phyloP scores from a whole-genome alignment of 2,329 filamentous ascomycete genomes.

The Stromatinia cepivora region DNA sequence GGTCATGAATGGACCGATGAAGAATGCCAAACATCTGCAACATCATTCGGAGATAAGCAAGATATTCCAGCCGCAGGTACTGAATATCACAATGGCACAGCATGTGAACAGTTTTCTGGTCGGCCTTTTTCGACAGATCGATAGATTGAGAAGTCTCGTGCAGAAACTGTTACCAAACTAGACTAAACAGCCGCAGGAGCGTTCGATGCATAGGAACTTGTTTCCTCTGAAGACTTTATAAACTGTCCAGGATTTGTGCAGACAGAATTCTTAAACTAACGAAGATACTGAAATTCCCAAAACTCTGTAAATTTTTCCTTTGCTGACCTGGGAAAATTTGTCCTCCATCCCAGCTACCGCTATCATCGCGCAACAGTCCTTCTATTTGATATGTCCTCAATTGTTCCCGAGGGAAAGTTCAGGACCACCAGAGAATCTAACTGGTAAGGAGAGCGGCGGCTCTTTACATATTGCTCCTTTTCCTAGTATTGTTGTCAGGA shows the following conservation, averaged over 20 bases:
- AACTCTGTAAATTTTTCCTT: neutral
- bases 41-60: neutral
- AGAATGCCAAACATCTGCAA: neutral
- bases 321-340: no score
- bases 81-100: neutral
- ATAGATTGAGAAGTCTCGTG: neutral
- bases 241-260: neutral
- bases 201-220: neutral
- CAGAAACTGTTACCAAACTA: neutral
- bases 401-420: neutral
- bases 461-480: neutral
- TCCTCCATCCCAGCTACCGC: neutral
- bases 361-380: neutral
- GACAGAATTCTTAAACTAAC: no score
- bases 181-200: neutral
- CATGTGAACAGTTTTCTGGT: neutral
- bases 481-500: neutral
- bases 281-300: neutral
- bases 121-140: neutral
- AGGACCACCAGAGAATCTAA: neutral
- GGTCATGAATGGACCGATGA: no score
- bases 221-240: neutral
- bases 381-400: neutral
- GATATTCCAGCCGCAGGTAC: neutral
- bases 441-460: fast-evolving